Percentiles rank a stretch among this genome's conserved stretches.
phyloP scores from a whole-genome alignment of 352 stramenopile genomes.

The Globisporangium lucens region DNA sequence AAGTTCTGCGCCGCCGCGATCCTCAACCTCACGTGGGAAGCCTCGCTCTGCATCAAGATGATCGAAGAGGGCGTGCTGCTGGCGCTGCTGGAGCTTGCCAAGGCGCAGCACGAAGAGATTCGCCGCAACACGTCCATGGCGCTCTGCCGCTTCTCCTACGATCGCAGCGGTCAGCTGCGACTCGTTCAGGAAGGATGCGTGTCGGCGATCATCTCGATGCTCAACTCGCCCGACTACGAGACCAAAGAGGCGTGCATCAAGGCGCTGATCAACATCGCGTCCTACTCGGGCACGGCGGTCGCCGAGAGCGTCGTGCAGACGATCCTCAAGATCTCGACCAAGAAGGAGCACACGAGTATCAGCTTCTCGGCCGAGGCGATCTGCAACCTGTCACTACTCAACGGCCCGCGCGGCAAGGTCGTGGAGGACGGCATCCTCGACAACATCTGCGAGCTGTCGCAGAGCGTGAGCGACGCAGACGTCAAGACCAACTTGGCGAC shows the following conservation, averaged over 20 bases:
- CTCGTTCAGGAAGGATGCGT: slow-evolving; percentile 82
- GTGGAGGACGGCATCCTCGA: slow-evolving; percentile 79
- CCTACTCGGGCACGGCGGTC: slow-evolving; percentile 50
- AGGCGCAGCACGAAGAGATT: slow-evolving; percentile 77
- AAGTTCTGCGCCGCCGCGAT: slow-evolving; percentile 80
- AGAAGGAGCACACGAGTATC: slow-evolving; percentile 52
- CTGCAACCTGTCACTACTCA: slow-evolving; percentile 74
- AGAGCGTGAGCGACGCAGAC: slow-evolving; percentile 31
- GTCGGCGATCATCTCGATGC: slow-evolving; percentile 81
- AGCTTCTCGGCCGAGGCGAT: slow-evolving; percentile 70
- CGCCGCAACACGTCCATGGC: slow-evolving; percentile 81
- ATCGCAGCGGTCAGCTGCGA: slow-evolving; percentile 58
- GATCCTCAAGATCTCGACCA: slow-evolving; percentile 72
- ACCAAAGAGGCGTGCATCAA: slow-evolving; percentile 86
- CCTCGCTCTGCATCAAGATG: slow-evolving; percentile 42
- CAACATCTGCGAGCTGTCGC: slow-evolving; percentile 63
- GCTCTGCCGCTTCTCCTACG: slow-evolving; percentile 81
- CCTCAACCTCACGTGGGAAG: slow-evolving; percentile 70
- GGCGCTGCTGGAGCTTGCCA: slow-evolving; percentile 70
- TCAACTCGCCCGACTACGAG: slow-evolving; percentile 74
- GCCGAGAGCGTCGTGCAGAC: slow-evolving; percentile 76
- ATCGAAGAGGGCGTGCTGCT: slow-evolving; percentile 74
- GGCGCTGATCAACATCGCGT: slow-evolving; percentile 82
- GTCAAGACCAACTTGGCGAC: slow-evolving; percentile 65
- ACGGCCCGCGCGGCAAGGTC: slow-evolving; percentile 62